Percentiles rank a stretch among this genome's conserved stretches.
Conservation (phyloP, 768 basidiomycete genomes). For the Hypsizygus marmoreus region DNA sequence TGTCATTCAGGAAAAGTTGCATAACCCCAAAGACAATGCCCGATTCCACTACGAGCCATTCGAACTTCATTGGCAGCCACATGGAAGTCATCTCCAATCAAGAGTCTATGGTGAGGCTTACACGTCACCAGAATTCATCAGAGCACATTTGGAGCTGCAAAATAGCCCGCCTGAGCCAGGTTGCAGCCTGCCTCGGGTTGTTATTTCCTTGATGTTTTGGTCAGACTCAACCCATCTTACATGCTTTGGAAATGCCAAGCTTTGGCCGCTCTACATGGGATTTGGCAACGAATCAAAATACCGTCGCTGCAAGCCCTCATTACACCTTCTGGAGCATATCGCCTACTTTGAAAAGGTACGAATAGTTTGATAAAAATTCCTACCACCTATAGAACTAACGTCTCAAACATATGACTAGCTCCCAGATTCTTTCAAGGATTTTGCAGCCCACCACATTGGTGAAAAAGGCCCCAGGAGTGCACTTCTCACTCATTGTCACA, state of each 20-base stretch:
- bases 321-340: conserved; percentile 25
- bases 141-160: conserved; percentile 9
- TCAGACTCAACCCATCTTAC: conserved; percentile 32
- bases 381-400: neutral
- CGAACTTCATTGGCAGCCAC: conserved; percentile 15
- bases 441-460: neutral
- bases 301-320: conserved; percentile 18
- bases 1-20: conserved; percentile 11
- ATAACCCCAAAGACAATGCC: neutral
- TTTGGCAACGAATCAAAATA: conserved; percentile 40
- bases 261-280: conserved; percentile 36
- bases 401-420: neutral
- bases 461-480: neutral
- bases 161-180: neutral
- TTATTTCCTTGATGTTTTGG: conserved; percentile 24
- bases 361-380: conserved; percentile 1
- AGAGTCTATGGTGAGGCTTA: conserved; percentile 21
- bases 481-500: conserved; percentile 21
- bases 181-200: conserved; percentile 10
- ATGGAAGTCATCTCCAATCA: no score
- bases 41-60: conserved; percentile 20
- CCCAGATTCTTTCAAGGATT: conserved; percentile 10
- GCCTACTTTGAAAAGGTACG: conserved; percentile 30
- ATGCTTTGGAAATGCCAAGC: conserved; percentile 25
- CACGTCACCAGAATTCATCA: conserved; percentile 13